These are phyloP conservation scores for Neoarthrinium moseri DNA, from an alignment of 2,329 filamentous ascomycete genomes.

Conservation along the genomic window DNA sequence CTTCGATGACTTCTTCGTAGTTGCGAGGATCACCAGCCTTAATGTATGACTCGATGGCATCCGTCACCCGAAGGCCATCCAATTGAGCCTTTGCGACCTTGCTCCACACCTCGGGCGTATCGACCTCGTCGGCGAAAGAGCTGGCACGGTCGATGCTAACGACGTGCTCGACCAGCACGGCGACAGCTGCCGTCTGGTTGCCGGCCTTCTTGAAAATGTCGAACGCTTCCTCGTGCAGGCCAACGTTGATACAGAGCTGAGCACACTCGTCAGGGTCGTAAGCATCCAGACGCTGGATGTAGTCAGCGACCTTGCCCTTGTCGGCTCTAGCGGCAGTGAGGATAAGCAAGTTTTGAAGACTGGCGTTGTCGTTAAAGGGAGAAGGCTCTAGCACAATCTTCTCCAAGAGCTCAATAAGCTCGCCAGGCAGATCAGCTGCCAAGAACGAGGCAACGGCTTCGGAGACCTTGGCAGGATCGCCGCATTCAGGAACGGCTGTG, in stretches of 20 bases:
- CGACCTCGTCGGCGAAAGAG: slow-evolving; percentile 91
- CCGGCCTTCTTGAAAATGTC: slow-evolving; percentile 98
- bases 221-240: slow-evolving; percentile 93
- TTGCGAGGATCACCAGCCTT: slow-evolving; percentile 91
- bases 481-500: slow-evolving; percentile 89
- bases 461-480: slow-evolving; percentile 90
- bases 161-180: slow-evolving; percentile 92
- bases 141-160: slow-evolving; percentile 98
- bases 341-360: slow-evolving; percentile 92
- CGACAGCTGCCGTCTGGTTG: slow-evolving; percentile 81
- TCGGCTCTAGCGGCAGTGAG: slow-evolving; percentile 96
- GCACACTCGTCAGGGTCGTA: slow-evolving; percentile 94
- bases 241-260: slow-evolving; percentile 88
- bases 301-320: slow-evolving; percentile 91
- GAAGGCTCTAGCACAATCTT: slow-evolving; percentile 99
- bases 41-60: slow-evolving; percentile 96
- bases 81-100: slow-evolving; percentile 97
- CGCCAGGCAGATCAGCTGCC: slow-evolving; percentile 82
- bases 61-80: slow-evolving; percentile 87
- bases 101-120: slow-evolving; percentile 95
- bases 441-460: slow-evolving; percentile 93
- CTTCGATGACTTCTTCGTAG: slow-evolving; percentile 94
- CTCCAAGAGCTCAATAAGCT: slow-evolving; percentile 95
- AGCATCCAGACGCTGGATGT: slow-evolving; percentile 86
- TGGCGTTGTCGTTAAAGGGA: slow-evolving; percentile 95